Base-by-base conservation (phyloP, 2,329 filamentous ascomycete genomes). In the Penicillium sclerotiorum region DNA sequence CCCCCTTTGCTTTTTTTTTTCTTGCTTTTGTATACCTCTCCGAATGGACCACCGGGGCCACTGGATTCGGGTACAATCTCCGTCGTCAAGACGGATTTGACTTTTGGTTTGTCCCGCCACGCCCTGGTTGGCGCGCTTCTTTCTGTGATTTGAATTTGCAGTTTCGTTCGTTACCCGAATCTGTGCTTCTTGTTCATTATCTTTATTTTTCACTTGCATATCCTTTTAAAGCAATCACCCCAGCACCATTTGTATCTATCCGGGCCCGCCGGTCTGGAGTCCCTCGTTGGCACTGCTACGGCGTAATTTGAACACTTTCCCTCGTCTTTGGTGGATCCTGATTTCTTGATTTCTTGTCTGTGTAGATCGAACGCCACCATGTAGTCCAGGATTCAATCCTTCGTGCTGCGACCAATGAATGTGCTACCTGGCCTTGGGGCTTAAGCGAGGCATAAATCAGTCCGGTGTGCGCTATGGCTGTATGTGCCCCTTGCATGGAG, bases 231-330 rank as follows among this genome's bases (percentile, higher is more conserved):
- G 43, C 35, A 37, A 23, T 8, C 28, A 18, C 37, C 30, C 33
- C 33, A 18, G 17, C 15, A 36, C 15, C 11, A 9, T 46, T 46
- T 50, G 48, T 50, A 44, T 51, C 40, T 50, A 53, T 49, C 20
- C 30, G 33, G 41, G 39, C 35, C 23, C 15, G 5, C 35, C 36
- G 38, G 36, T 28, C 35, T 18, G 35, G 45, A 30, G 20, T 41
- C 36, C 40, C 23, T 52, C 40, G 45, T 55, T 56, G 45, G 56
- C 52, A 53, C 45, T 45, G 52, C 47, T 46, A 47, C 40, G 55
- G 57, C 49, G 49, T 54, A 56, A 47, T 27, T 47, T 44, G 45
- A 57, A 45, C 47, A 45, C 22, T 44, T 27, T n/a, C n/a, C 11
- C 13, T 23, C 15, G 22, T 43, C 23, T n/a, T n/a, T n/a, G n/a